Conservation (phyloP, 805 yeast genomes). For the Tetrapisispora pingtungensis region DNA sequence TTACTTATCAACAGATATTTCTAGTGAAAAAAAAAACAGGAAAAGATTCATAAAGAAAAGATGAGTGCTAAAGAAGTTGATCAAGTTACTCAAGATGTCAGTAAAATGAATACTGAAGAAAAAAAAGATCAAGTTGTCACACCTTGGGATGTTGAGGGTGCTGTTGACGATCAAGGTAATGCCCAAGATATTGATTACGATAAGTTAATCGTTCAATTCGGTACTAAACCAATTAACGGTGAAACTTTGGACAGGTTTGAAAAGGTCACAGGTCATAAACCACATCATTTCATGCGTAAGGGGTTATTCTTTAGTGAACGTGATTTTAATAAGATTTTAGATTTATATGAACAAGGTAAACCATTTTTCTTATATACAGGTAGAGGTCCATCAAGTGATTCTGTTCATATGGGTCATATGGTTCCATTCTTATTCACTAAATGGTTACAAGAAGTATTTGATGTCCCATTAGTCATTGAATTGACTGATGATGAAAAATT, state of each 20-base stretch:
- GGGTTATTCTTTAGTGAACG: constrained; percentile 92
- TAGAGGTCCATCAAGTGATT: constrained; percentile 90
- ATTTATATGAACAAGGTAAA: constrained; percentile 86
- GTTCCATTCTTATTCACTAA: constrained; percentile 91
- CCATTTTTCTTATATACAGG: constrained; percentile 95
- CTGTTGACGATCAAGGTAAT: constrained; percentile 80
- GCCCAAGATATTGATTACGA: constrained; percentile 89
- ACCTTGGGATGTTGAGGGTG: constrained; percentile 99
- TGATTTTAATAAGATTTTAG: constrained; percentile 68
- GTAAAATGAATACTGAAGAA: constrained; percentile 9
- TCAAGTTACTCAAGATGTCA: constrained; percentile 15
- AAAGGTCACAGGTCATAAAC: constrained; percentile 76
- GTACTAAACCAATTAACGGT: constrained; percentile 60
- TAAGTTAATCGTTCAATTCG: constrained; percentile 76
- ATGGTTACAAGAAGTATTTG: constrained; percentile 97
- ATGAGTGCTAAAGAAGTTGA: constrained; percentile 6
- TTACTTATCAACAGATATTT: too few species aligned
- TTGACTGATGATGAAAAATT: constrained; percentile 96
- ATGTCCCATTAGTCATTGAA: constrained; percentile 88
- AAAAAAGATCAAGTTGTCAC: constrained; percentile 53
- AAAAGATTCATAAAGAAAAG: neutral
- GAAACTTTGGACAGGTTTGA: constrained; percentile 71
- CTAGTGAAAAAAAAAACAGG: too few species aligned
- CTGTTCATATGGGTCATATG: constrained; percentile 96
- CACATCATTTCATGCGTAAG: constrained; percentile 82